A percentile compares a stretch with the other conserved stretches of the same genome.
Conservation (phyloP, 192 early-diverging fungal genomes). For the Rhizophlyctis rosea region DNA sequence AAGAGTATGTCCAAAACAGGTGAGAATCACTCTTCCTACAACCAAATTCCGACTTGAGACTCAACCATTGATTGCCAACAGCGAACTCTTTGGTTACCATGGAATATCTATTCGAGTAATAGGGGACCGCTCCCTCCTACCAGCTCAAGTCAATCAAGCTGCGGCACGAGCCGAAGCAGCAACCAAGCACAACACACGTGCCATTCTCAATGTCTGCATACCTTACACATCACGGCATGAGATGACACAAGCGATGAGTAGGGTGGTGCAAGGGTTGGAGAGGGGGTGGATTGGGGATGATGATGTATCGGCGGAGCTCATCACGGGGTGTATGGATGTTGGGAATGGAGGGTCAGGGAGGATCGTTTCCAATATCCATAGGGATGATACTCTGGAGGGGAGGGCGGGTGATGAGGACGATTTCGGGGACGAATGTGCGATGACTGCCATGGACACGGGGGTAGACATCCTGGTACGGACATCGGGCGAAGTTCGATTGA, state of each 20-base stretch:
- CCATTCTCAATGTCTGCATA: constrained; percentile 86
- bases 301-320: constrained; percentile 60
- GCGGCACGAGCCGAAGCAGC: constrained; percentile 58
- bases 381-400: no score
- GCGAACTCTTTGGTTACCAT: neutral
- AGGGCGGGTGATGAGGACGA: neutral
- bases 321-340: constrained; percentile 64
- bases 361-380: no score
- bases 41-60: no score
- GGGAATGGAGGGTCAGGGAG: no score
- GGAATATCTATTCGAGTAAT: constrained; percentile 72
- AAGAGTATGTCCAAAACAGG: constrained; percentile 70
- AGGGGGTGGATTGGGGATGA: constrained; percentile 44
- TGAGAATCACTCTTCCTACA: constrained; percentile 35
- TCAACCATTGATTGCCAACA: no score
- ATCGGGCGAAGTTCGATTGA: constrained; percentile 91
- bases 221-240: constrained; percentile 93
- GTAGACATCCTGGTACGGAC: constrained; percentile 91
- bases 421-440: constrained; percentile 4
- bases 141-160: constrained; percentile 58
- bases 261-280: constrained; percentile 52
- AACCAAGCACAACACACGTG: constrained; percentile 57
- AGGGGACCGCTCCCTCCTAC: constrained; percentile 71
- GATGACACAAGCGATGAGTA: constrained; percentile 63
- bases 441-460: neutral